A percentile compares a stretch with the other conserved stretches of the same genome.
Evolutionary conservation across 768 basidiomycete species (phyloP).

Genomic region (Amanita fuliginea): DNA sequence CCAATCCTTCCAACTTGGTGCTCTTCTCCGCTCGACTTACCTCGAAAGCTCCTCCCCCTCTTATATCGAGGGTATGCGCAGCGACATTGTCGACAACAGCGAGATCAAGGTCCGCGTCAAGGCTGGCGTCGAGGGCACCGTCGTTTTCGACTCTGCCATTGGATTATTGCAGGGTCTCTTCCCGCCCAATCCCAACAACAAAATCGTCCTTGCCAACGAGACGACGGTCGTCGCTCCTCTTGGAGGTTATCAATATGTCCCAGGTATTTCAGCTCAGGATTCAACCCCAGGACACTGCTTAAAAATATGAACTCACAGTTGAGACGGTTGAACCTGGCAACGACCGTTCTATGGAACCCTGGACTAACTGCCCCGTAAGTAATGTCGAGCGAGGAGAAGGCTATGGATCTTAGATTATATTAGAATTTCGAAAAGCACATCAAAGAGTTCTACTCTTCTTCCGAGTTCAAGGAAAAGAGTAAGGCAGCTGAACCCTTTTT

Average conservation of each 20-base stretch:
- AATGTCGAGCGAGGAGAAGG: neutral
- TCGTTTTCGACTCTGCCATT: slow-evolving; percentile 79
- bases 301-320: slow-evolving; percentile 25
- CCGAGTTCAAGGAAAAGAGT: slow-evolving; percentile 51
- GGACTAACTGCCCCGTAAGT: slow-evolving; percentile 46
- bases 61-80: slow-evolving; percentile 53
- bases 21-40: slow-evolving; percentile 53
- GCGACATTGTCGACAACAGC: slow-evolving; percentile 61
- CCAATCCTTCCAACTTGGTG: slow-evolving; percentile 58
- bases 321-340: slow-evolving; percentile 83
- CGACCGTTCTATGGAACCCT: slow-evolving; percentile 76
- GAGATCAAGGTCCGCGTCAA: slow-evolving; percentile 73
- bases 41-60: slow-evolving; percentile 55
- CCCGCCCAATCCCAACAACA: slow-evolving; percentile 68
- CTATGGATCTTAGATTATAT: neutral
- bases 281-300: slow-evolving; percentile 3
- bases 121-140: slow-evolving; percentile 75
- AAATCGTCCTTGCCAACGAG: slow-evolving; percentile 70
- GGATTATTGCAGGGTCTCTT: slow-evolving; percentile 80
- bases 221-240: slow-evolving; percentile 63
- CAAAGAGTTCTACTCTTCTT: slow-evolving; percentile 46
- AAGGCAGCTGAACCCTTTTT: slow-evolving; percentile 58
- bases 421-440: slow-evolving; percentile 61
- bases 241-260: slow-evolving; percentile 79
- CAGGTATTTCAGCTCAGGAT: slow-evolving; percentile 30